A percentile compares a stretch with the other conserved stretches of the same genome.
These are phyloP conservation scores for Backusella westeae DNA, from an alignment of 192 early-diverging fungal species.

Conservation along the genomic window DNA sequence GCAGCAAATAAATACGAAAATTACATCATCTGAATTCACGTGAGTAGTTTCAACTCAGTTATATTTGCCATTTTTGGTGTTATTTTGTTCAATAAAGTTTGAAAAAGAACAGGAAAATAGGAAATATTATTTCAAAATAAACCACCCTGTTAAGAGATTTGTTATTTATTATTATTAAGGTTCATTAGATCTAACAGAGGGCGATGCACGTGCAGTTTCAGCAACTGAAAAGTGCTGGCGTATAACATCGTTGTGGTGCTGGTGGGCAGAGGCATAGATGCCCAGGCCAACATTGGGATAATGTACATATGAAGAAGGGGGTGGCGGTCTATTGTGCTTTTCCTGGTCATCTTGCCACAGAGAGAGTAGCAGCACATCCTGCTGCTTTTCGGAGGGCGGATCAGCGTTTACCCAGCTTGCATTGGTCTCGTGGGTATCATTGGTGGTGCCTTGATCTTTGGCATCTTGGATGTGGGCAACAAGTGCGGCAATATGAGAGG, in stretches of 20 bases:
- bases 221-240: constrained; percentile 18
- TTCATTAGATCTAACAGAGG: neutral
- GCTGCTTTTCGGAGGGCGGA: neutral
- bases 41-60: neutral
- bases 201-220: neutral
- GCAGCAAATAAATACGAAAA: neutral
- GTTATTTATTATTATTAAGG: neutral
- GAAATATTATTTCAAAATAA: neutral
- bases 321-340: neutral
- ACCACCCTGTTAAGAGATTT: neutral
- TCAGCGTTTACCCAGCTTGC: neutral
- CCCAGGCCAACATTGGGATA: constrained; percentile 34
- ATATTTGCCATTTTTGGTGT: neutral
- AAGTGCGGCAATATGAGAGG: constrained; percentile 8
- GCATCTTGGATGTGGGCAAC: constrained; percentile 8
- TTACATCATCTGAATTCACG: constrained; percentile 6
- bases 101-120: neutral
- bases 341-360: neutral
- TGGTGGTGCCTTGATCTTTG: neutral
- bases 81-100: neutral
- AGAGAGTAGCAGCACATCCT: neutral
- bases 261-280: constrained; percentile 37
- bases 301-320: neutral
- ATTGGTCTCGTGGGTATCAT: neutral
- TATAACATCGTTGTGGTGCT: constrained; percentile 37